Evolutionary conservation across 139 green algal genomes (phyloP).

Genomic region (Edaphochlamys debaryana): DNA sequence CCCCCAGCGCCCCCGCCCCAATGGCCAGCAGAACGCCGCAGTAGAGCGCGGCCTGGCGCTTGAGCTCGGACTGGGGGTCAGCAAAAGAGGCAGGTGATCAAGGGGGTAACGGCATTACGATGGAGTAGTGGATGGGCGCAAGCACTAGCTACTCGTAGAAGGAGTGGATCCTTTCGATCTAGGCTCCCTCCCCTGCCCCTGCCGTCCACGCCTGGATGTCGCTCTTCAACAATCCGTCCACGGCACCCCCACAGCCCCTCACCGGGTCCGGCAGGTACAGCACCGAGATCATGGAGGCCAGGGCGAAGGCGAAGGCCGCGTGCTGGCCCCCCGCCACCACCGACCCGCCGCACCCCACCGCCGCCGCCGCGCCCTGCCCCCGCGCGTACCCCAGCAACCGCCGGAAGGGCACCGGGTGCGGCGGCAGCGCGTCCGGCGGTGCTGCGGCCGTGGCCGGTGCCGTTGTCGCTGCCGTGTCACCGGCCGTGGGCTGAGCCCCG

Average conservation of each 20-base stretch:
- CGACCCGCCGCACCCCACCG: slow-evolving; percentile 59
- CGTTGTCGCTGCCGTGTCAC: background rate
- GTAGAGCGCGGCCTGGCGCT: slow-evolving; percentile 57
- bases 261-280: background rate
- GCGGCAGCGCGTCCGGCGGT: slow-evolving; percentile 10
- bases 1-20: slow-evolving; percentile 56
- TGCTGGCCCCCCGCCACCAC: slow-evolving; percentile 65
- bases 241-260: too few relatives aligned
- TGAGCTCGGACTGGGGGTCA: slow-evolving; percentile 24
- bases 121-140: background rate
- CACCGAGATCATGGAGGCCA: slow-evolving; percentile 8
- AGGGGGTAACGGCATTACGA: background rate
- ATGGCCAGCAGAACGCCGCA: slow-evolving; percentile 74
- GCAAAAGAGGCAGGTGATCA: background rate
- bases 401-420: slow-evolving; percentile 55
- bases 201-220: background rate
- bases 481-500: background rate
- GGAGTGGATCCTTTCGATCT: too few relatives aligned
- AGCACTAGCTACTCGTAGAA: too few relatives aligned
- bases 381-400: slow-evolving; percentile 67
- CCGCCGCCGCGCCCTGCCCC: slow-evolving; percentile 57
- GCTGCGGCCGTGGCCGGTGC: background rate
- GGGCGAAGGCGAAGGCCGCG: slow-evolving; percentile 74
- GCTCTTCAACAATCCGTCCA: too few relatives aligned
- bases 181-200: too few relatives aligned